These are phyloP conservation scores for Cercospora brassicicola DNA, from an alignment of 2,329 filamentous ascomycete species.

Conservation along the genomic window DNA sequence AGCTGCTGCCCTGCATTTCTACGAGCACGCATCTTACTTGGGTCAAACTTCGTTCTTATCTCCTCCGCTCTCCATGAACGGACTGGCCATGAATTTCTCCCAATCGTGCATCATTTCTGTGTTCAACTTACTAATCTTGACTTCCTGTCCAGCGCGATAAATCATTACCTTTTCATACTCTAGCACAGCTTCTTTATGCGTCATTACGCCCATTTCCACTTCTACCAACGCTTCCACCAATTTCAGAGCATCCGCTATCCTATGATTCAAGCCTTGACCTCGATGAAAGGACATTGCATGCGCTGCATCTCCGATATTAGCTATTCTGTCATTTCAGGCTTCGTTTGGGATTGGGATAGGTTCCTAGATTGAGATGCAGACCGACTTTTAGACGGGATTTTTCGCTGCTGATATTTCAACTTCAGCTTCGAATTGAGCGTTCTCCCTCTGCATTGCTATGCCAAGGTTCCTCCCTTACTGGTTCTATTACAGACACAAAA, in stretches of 20 bases:
- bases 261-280: constrained; percentile 19
- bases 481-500: no score
- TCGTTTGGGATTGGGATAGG: constrained; percentile 1
- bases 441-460: no score
- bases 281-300: constrained; percentile 20
- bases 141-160: constrained; percentile 14
- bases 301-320: constrained; percentile 13
- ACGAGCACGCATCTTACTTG: no score
- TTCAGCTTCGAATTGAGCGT: no score
- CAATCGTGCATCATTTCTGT: constrained; percentile 24
- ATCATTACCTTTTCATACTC: constrained; percentile 21
- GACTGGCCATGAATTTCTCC: constrained; percentile 15
- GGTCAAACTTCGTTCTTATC: constrained; percentile 9
- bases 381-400: no score
- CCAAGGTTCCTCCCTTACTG: no score
- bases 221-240: not conserved
- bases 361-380: constrained; percentile 14
- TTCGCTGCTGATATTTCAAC: no score
- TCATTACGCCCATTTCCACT: not conserved
- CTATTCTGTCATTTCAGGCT: constrained; percentile 6
- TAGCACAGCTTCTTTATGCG: not conserved
- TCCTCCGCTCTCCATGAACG: constrained; percentile 19
- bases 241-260: constrained; percentile 14
- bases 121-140: constrained; percentile 13
- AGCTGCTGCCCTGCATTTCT: no score